Percentiles rank a stretch among this genome's conserved stretches.
Evolutionary conservation across 1,284 basidiomycete genomes (phyloP).

Genomic region (Hemileia vastatrix): DNA sequence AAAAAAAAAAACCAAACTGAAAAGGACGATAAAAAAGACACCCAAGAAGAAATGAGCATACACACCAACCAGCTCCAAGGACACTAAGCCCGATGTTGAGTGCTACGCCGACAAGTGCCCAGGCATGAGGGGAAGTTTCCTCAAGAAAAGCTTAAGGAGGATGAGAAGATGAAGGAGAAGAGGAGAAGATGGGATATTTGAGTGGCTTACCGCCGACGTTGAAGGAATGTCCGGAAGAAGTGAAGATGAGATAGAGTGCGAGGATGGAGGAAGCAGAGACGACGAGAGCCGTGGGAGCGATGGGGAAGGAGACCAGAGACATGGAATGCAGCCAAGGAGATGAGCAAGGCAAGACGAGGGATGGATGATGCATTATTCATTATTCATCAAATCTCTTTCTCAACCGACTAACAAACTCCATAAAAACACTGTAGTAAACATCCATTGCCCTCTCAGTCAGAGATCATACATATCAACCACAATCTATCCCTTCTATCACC

Average conservation of each 20-base stretch:
- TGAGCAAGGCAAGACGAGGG: not conserved
- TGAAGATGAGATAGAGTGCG: slow-evolving; percentile 74
- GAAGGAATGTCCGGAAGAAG: slow-evolving; percentile 51
- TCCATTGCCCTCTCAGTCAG: too few relatives aligned
- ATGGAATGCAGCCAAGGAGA: too few relatives aligned
- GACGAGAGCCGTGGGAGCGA: not conserved
- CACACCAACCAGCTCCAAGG: slow-evolving; percentile 87
- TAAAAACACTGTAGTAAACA: too few relatives aligned
- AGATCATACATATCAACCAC: too few relatives aligned
- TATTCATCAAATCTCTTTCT: not conserved
- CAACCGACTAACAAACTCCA: too few relatives aligned
- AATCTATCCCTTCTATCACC: too few relatives aligned
- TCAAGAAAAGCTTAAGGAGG: slow-evolving; percentile 85
- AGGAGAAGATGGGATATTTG: not conserved
- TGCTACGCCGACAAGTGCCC: slow-evolving; percentile 82
- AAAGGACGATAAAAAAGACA: too few relatives aligned
- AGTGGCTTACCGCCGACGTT: slow-evolving; percentile 55
- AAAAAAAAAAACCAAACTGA: not conserved
- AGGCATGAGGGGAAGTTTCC: slow-evolving; percentile 84
- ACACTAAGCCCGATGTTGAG: slow-evolving; percentile 90
- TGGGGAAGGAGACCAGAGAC: not conserved
- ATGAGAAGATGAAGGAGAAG: not conserved
- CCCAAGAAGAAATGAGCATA: slow-evolving; percentile 25
- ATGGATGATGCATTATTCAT: not conserved
- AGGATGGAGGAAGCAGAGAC: slow-evolving; percentile 56